Conservation (phyloP, 768 basidiomycete species). For the Phaffia tasmanica region DNA sequence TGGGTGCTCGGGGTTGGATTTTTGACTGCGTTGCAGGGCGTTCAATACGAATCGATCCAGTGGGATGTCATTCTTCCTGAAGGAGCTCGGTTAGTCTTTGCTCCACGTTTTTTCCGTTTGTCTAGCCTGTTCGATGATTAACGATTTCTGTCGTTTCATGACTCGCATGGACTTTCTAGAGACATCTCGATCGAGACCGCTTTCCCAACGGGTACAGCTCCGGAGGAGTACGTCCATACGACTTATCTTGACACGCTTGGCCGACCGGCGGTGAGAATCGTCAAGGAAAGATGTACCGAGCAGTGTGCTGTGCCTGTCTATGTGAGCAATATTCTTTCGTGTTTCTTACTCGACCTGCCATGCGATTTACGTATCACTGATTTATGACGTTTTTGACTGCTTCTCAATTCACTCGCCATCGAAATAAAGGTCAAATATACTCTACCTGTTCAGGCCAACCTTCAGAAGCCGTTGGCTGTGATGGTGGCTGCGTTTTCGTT, state of each 20-base stretch:
- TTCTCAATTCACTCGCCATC: neutral
- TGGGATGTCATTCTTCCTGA: constrained; percentile 78
- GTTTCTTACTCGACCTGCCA: constrained; percentile 6
- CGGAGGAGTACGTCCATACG: constrained; percentile 53
- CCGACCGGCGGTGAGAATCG: constrained; percentile 63
- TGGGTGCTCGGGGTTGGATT: constrained; percentile 74
- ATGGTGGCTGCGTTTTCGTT: constrained; percentile 56
- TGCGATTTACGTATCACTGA: neutral
- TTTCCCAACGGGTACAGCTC: constrained; percentile 55
- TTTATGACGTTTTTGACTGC: constrained; percentile 22
- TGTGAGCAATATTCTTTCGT: constrained; percentile 45
- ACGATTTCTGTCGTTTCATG: constrained; percentile 8
- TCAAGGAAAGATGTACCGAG: constrained; percentile 63
- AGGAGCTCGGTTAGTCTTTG: constrained; percentile 70
- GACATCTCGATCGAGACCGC: constrained; percentile 66
- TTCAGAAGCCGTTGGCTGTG: constrained; percentile 76
- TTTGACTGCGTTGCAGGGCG: constrained; percentile 65
- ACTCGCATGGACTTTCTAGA: constrained; percentile 40
- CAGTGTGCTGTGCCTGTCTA: constrained; percentile 67
- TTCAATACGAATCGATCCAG: constrained; percentile 69
- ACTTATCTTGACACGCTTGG: constrained; percentile 89
- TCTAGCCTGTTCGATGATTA: constrained; percentile 25
- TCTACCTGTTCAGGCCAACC: constrained; percentile 64
- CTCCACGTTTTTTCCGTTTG: neutral
- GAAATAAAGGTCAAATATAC: constrained; percentile 72